Evolutionary conservation across 495 filamentous ascomycete genomes (phyloP).

Genomic region (Hypoxylon lenormandii): DNA sequence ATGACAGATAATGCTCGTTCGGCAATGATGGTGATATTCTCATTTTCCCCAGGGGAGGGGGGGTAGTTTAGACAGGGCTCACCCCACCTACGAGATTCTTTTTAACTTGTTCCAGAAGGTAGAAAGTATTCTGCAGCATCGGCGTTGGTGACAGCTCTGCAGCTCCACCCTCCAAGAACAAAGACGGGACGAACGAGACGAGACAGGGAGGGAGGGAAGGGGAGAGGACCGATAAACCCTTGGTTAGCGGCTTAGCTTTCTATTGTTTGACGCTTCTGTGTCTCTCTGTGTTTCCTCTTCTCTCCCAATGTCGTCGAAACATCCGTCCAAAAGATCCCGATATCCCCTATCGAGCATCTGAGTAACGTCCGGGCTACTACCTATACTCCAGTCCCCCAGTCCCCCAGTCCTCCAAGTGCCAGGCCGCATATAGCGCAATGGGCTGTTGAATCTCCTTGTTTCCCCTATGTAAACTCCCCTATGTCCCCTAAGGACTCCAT

Average conservation of each 20-base stretch:
- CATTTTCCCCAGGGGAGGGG: conserved; percentile 26
- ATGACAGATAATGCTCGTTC: conserved; percentile 42
- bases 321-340: conserved; percentile 25
- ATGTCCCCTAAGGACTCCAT: too few species aligned
- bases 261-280: too few species aligned
- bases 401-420: conserved; percentile 29
- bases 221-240: conserved; percentile 23
- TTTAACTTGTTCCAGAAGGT: conserved; percentile 49
- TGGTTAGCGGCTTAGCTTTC: conserved; percentile 29
- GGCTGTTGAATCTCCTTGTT: too few species aligned
- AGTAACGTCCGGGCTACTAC: conserved; percentile 28
- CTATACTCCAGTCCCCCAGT: too few species aligned
- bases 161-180: conserved; percentile 16
- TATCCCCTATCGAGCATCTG: conserved; percentile 33
- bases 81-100: conserved; percentile 36
- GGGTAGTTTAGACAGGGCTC: conserved; percentile 10
- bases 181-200: background rate
- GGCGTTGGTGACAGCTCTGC: conserved; percentile 1
- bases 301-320: background rate
- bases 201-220: conserved; percentile 2
- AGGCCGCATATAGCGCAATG: background rate
- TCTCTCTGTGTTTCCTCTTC: background rate
- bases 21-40: conserved; percentile 40
- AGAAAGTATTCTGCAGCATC: conserved; percentile 39
- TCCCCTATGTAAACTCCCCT: too few species aligned